A percentile compares a stretch with the other conserved stretches of the same genome.
These are phyloP conservation scores for Nevesoporus exiguus DNA, from an alignment of 768 basidiomycete species.

Conservation along the genomic window DNA sequence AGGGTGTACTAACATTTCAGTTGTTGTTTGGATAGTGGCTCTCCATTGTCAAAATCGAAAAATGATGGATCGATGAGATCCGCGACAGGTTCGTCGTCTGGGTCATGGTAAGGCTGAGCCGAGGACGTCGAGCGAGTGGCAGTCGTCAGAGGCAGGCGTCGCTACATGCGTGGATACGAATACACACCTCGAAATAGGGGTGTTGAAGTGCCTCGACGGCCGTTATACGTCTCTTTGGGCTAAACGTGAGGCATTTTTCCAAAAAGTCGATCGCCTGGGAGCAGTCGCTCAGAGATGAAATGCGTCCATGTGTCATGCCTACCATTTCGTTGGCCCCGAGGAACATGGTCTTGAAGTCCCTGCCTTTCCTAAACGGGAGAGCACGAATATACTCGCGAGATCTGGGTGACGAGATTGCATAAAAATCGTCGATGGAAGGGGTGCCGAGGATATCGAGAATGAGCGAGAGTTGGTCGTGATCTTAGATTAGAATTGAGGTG, in stretches of 20 bases:
- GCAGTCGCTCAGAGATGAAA: not conserved
- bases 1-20: conserved; percentile 51
- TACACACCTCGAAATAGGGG: conserved; percentile 76
- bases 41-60: conserved; percentile 78
- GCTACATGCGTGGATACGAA: not conserved
- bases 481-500: conserved; percentile 21
- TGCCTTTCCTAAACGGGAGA: conserved; percentile 81
- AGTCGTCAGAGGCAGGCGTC: not conserved
- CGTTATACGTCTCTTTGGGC: conserved; percentile 83
- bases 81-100: conserved; percentile 84
- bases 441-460: conserved; percentile 95
- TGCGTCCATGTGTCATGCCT: conserved; percentile 1
- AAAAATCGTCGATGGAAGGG: conserved; percentile 89
- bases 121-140: no score
- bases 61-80: conserved; percentile 70
- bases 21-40: conserved; percentile 60
- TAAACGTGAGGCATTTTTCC: conserved; percentile 79
- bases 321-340: conserved; percentile 71
- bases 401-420: conserved; percentile 78
- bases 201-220: conserved; percentile 86
- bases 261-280: conserved; percentile 69
- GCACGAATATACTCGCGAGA: conserved; percentile 88
- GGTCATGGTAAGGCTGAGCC: conserved; percentile 82
- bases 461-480: conserved; percentile 90
- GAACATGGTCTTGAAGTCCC: conserved; percentile 65